Base-by-base conservation (phyloP, 495 filamentous ascomycete species). In the Podospora fimiseda region DNA sequence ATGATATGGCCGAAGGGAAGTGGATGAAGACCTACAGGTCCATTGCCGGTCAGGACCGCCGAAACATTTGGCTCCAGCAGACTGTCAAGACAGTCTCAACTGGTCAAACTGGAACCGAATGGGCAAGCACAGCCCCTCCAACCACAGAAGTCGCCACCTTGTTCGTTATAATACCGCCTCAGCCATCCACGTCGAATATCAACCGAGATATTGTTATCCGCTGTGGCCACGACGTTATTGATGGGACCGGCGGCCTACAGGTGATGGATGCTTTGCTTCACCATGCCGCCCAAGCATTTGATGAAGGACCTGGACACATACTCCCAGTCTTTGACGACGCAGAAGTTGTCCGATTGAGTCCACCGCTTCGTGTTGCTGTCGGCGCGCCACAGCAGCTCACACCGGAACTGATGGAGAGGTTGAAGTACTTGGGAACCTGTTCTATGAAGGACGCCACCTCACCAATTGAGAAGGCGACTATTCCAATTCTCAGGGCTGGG, bases 211-310 rank as follows among this genome's bases (percentile, higher is more conserved):
- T 78, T 33, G 66, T 80, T 9, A 60, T 78, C 15, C 68, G 74
- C 3, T 68, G 64, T 11, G 72, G 67, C 6, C 74, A 78, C 59
- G 70, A 75, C 55, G 61, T 78, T 2, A 73, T 76, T 14, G 76
- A 80, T 50, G 75, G 75, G 11, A 65, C 75, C 45, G 74, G 76
- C n/a, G 67, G 69, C 9, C 60, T 78, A 1, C 60, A 62, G n/a
- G 58, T 78, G 13, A 45, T 71, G 23, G 48, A 67, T 47, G 19
- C 20, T n/a, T 23, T 53, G 23, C 21, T 38, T 24, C 41, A 38
- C 5, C 43, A 60, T 22, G 50, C 58, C 18, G 38, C 58, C 18
- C 16, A 45, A n/a, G 59, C 58, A 11, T 61, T 54, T 24, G n/a
- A 18, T 2, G 20, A 60, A 19, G 22, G n/a, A 4, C 23, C 23